Evolutionary conservation across 805 yeast genomes (phyloP), one percentile per base, ranked within the genome.

Genomic region (Saturnispora saitoi): DNA sequence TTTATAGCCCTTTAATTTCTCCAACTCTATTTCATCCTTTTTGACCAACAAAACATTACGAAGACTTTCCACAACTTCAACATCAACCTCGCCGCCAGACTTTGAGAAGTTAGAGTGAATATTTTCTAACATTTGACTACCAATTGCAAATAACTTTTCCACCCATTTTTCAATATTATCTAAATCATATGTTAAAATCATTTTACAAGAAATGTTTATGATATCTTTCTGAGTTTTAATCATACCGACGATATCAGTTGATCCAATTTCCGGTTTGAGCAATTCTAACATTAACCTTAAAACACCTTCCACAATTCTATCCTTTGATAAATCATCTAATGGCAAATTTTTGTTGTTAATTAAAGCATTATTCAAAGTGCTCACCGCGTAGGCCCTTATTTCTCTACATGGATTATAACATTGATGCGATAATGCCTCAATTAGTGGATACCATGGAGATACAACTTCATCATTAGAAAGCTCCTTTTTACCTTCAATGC

Each of bases 371-470:
- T 84, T 85, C 45, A 90, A 71, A 0, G 77, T 64, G 19, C 72
- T 71, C 38, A 88, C 65, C 0, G 95, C 90, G 62, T 73, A 77
- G 0, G 75, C 64, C 36, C 95, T 70, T 10, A 89, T 69, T 58
- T 86, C 89, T 26, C 86, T 70, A 61, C 95, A 86, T 17, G 96
- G 95, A 58, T 89, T 89, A 61, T 84, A 75, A 61, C 96, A 86
- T 62, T 90, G 96, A 58, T 85, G 91, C 0, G 93, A 88, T 47
- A 89, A 70, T 0, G 95, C 95, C 60, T 87, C 91, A 28, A 85
- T 71, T 51, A 86, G 69, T 1, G 95, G 83, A 54, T 75, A 76
- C 56, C 78, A 69, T 22, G 64, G 56, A 19, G 67, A 58, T 40
- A 64, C 64, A 1, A 60, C 49, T 26, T 54, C 48, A 4, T 32